phyloP scores from a whole-genome alignment of 352 stramenopile species.

The Globisporangium splendens region DNA sequence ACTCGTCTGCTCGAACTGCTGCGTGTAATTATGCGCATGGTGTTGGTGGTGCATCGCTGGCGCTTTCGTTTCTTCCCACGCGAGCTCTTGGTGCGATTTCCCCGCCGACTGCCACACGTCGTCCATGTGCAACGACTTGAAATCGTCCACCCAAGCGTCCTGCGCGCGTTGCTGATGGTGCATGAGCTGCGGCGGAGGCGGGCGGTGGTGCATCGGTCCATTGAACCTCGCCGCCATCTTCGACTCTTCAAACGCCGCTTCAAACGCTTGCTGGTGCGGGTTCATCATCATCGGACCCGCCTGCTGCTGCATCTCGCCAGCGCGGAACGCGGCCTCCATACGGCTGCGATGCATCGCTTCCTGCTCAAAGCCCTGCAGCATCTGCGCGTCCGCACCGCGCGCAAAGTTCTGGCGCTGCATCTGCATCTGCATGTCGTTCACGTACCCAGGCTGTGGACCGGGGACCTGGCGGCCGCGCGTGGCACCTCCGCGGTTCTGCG shows the following conservation, averaged over 20 bases:
- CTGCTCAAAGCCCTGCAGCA: constrained; percentile 61
- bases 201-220: constrained; percentile 42
- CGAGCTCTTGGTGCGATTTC: constrained; percentile 59
- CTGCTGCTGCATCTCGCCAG: constrained; percentile 21
- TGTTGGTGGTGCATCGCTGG: constrained; percentile 34
- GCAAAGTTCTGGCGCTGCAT: constrained; percentile 70
- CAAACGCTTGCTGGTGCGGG: constrained; percentile 56
- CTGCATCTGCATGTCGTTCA: constrained; percentile 59
- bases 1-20: constrained; percentile 22
- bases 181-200: constrained; percentile 25
- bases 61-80: constrained; percentile 57
- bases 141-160: constrained; percentile 68
- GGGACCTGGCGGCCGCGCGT: constrained; percentile 19
- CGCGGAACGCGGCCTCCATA: constrained; percentile 69
- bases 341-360: constrained; percentile 54
- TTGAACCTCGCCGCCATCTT: constrained; percentile 18
- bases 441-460: constrained; percentile 27
- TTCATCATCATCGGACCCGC: constrained; percentile 26
- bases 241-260: constrained; percentile 52
- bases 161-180: constrained; percentile 32
- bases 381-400: constrained; percentile 42
- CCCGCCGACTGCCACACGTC: constrained; percentile 55
- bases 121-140: constrained; percentile 54
- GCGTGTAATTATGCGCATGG: constrained; percentile 25
- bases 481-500: constrained; percentile 30